These are phyloP conservation scores for Oidiodendron maius DNA, from an alignment of 495 filamentous ascomycete genomes.

Conservation along the genomic window DNA sequence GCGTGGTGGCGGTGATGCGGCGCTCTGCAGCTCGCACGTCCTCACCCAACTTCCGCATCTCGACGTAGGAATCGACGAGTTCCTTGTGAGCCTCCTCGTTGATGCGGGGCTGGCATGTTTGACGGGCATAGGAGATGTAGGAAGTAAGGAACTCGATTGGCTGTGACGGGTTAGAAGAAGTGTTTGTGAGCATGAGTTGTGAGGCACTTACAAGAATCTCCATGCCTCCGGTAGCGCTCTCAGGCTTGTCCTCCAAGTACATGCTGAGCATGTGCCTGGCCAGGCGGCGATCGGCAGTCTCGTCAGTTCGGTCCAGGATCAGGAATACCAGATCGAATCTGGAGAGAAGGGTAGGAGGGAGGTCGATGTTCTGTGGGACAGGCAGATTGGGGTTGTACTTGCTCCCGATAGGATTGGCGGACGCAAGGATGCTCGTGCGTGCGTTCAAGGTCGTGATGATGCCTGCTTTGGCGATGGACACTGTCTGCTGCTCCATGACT, in stretches of 20 bases:
- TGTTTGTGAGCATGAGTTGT: background rate
- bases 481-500: slow-evolving; percentile 99
- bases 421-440: slow-evolving; percentile 87
- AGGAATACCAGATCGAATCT: slow-evolving; percentile 97
- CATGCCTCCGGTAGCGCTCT: slow-evolving; percentile 60
- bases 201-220: slow-evolving; percentile 70
- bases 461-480: slow-evolving; percentile 96
- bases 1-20: slow-evolving; percentile 93
- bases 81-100: slow-evolving; percentile 70
- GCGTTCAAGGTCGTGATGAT: slow-evolving; percentile 99
- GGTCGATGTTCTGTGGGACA: slow-evolving; percentile 95
- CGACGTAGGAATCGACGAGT: slow-evolving; percentile 83
- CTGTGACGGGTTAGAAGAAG: slow-evolving; percentile 29
- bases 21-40: slow-evolving; percentile 91
- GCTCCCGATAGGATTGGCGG: slow-evolving; percentile 95
- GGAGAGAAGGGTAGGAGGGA: slow-evolving; percentile 89
- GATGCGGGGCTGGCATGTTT: slow-evolving; percentile 75
- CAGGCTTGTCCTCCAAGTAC: slow-evolving; percentile 91
- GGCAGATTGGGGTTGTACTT: slow-evolving; percentile 95
- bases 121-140: slow-evolving; percentile 96
- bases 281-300: slow-evolving; percentile 77
- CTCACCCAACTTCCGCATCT: slow-evolving; percentile 92
- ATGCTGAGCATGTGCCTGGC: slow-evolving; percentile 92
- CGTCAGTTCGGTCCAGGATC: slow-evolving; percentile 88
- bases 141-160: slow-evolving; percentile 92